Conservation (phyloP, 1,284 basidiomycete genomes). For the Irpex sp. region DNA sequence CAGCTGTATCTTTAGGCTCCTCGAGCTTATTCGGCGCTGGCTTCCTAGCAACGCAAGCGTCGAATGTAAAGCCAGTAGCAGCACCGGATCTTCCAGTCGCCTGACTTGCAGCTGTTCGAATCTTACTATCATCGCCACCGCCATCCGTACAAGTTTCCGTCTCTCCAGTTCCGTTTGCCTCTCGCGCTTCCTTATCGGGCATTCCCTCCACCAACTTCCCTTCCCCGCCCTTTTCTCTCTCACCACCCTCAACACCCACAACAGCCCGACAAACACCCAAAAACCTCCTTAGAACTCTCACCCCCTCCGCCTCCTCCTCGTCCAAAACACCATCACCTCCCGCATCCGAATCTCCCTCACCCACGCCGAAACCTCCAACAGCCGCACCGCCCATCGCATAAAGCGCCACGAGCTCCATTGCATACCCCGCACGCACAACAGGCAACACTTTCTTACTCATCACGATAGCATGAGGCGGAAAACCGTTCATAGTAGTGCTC, state of each 20-base stretch:
- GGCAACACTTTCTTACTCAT: conserved; percentile 34
- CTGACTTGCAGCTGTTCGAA: too few species aligned
- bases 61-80: too few species aligned
- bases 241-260: conserved; percentile 17
- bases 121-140: neutral
- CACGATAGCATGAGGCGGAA: neutral
- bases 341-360: too few species aligned
- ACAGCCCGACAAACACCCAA: conserved; percentile 33
- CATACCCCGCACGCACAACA: conserved; percentile 13
- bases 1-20: too few species aligned
- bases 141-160: neutral
- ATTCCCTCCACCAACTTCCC: neutral
- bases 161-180: neutral
- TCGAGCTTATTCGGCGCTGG: too few species aligned
- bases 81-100: too few species aligned
- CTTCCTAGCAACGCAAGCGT: too few species aligned
- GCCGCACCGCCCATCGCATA: too few species aligned
- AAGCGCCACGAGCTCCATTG: conserved; percentile 11
- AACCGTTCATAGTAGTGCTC: neutral
- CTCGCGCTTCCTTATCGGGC: neutral
- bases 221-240: neutral
- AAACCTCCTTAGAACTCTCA: conserved; percentile 31
- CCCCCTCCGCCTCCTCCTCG: conserved; percentile 28
- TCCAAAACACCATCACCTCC: conserved; percentile 30
- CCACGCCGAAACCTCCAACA: too few species aligned